phyloP scores from a whole-genome alignment of 805 yeast species.

The Myxozyma mucilagina region DNA sequence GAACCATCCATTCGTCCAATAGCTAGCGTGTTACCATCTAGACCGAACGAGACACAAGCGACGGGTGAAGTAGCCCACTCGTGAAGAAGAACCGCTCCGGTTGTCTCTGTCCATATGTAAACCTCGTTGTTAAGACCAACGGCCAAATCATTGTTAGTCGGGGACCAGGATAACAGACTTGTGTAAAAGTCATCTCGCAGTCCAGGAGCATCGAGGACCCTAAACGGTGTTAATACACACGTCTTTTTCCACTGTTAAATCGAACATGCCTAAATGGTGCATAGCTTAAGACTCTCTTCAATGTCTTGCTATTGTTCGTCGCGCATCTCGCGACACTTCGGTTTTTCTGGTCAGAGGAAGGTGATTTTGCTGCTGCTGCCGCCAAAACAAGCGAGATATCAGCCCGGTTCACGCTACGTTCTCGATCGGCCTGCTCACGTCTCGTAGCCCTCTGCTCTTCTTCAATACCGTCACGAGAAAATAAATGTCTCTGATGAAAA shows the following conservation, averaged over 20 bases:
- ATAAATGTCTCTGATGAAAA: conserved; percentile 3
- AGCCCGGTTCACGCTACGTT: neutral
- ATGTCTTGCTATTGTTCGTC: neutral
- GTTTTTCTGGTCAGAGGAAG: neutral
- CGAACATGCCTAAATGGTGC: conserved; percentile 21
- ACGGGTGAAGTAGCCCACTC: conserved; percentile 40
- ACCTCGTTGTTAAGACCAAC: conserved; percentile 65
- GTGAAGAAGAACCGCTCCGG: conserved; percentile 50
- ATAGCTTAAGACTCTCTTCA: conserved; percentile 14
- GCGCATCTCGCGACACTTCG: neutral
- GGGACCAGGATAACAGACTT: conserved; percentile 73
- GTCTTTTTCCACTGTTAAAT: neutral
- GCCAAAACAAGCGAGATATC: conserved; percentile 17
- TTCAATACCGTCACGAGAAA: neutral
- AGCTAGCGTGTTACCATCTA: conserved; percentile 49
- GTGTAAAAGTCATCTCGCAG: conserved; percentile 76
- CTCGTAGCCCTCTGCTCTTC: conserved; percentile 5
- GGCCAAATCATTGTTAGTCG: conserved; percentile 50
- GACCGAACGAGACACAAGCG: conserved; percentile 53
- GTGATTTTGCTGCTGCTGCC: conserved; percentile 16
- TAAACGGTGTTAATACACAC: conserved; percentile 17
- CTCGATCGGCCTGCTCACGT: neutral
- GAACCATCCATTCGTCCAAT: conserved; percentile 63
- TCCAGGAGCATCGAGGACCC: conserved; percentile 67
- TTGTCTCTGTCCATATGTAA: conserved; percentile 61